Base-by-base conservation (phyloP, 2,329 filamentous ascomycete genomes). In the Hyphodiscus sp. region DNA sequence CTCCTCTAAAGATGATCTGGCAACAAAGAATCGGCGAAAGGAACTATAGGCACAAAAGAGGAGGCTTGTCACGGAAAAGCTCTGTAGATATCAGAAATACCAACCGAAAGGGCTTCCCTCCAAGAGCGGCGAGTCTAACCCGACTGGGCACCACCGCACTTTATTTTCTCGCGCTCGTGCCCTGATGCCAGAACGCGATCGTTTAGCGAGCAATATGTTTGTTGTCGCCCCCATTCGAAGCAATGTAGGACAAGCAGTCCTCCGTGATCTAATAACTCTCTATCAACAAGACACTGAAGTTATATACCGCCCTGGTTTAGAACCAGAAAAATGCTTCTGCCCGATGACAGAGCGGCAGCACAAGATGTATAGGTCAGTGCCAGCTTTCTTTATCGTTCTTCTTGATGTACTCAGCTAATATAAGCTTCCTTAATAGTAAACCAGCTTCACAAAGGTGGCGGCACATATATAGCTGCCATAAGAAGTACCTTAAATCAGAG, bases 161-260 rank as follows among this genome's bases (percentile, higher is more conserved):
- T 33, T 50, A 45, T 58, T 59, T 57, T 52, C 33, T 46, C 54
- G 55, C 33, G 41, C 57, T 47, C 58, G 58, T 33, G 41, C 44
- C 50, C 44, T 65, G 15, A 59, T 58, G 41, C 62, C 54, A 51
- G 41, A 54, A 55, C 56, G 57, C 45, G 47, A 62, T 44, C 56
- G 55, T 45, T 50, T 65, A 42, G 60, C 60, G 57, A 57, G 49
- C 43, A 54, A 16, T 19, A 53, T 65, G 42, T 64, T 63, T 53
- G 47, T 56, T 20, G 49, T 54, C 49, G 55, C 53, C 59, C 38
- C 58, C 47, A 51, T 65, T 55, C 52, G 54, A 45, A 65, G 60
- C 49, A 49, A 53, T 18, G 41, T 52, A 56, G 59, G 61, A 41
- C 56, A 50, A 48, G 47, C 47, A 30, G 52, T 53, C 41, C 61